phyloP scores from a whole-genome alignment of 1,139 yeast species.

The Nakaseomyces uthaithaninus region DNA sequence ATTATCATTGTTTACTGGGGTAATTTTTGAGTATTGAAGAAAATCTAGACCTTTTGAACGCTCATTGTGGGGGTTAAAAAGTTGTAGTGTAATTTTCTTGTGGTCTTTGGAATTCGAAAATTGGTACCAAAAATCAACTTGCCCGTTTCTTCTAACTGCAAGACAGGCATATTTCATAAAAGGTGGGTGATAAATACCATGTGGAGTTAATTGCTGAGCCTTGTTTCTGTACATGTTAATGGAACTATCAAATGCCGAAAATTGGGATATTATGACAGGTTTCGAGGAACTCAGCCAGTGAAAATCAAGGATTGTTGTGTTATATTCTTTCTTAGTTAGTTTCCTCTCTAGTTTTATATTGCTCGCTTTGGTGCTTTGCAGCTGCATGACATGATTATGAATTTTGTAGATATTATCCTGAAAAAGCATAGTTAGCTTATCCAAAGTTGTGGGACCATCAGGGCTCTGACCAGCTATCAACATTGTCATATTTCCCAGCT shows the following conservation, averaged over 20 bases:
- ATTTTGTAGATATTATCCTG: slow-evolving; percentile 32
- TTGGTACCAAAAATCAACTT: slow-evolving; percentile 33
- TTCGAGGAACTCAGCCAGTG: slow-evolving; percentile 32
- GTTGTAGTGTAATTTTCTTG: slow-evolving; percentile 29
- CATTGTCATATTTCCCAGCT: slow-evolving; percentile 31
- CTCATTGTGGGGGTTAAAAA: slow-evolving; percentile 19
- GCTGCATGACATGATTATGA: slow-evolving; percentile 26
- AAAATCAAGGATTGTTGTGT: slow-evolving; percentile 28
- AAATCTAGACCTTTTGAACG: slow-evolving; percentile 28
- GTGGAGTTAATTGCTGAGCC: slow-evolving; percentile 30
- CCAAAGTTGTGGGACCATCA: slow-evolving; percentile 31
- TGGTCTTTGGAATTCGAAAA: slow-evolving; percentile 33
- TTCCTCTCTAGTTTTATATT: slow-evolving; percentile 23
- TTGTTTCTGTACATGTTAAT: slow-evolving; percentile 28
- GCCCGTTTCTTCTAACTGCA: slow-evolving; percentile 31
- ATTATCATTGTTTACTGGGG: slow-evolving; percentile 30
- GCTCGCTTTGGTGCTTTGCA: slow-evolving; percentile 13
- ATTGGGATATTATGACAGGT: slow-evolving; percentile 27
- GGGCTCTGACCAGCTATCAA: slow-evolving; percentile 31
- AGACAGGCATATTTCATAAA: slow-evolving; percentile 32
- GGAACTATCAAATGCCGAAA: slow-evolving; percentile 27
- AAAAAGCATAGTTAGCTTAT: slow-evolving; percentile 29
- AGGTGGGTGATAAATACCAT: slow-evolving; percentile 32
- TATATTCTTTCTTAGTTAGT: slow-evolving; percentile 29
- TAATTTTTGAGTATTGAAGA: slow-evolving; percentile 28